Conservation (phyloP, 1,284 basidiomycete species). For the Hypsizygus ulmarius region DNA sequence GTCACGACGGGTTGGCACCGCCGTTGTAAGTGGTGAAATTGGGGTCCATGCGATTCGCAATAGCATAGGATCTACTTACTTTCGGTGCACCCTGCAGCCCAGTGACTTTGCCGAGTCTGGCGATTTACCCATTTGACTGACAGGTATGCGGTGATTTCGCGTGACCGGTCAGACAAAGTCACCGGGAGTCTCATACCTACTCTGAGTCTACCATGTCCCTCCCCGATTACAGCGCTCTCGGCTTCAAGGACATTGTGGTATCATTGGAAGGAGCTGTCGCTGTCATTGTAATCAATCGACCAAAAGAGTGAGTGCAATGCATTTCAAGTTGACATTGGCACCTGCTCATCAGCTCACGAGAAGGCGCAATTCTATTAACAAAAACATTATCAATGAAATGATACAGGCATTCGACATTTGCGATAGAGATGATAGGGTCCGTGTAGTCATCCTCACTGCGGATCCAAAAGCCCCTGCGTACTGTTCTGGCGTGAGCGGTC, state of each 20-base stretch:
- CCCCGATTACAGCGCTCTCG: conserved; percentile 38
- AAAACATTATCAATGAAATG: conserved; percentile 35
- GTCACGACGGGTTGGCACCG: too few species aligned
- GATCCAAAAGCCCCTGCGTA: conserved; percentile 50
- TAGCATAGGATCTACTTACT: too few species aligned
- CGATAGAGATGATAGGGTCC: conserved; percentile 51
- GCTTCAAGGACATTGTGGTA: conserved; percentile 41
- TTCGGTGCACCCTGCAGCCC: too few species aligned
- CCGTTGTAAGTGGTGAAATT: too few species aligned
- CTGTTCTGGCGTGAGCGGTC: conserved; percentile 49
- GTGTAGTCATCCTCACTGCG: conserved; percentile 49
- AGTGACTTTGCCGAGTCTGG: too few species aligned
- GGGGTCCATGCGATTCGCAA: too few species aligned
- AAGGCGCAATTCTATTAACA: conserved; percentile 46
- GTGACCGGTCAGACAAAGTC: neutral
- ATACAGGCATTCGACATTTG: conserved; percentile 43
- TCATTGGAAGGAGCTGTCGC: conserved; percentile 41
- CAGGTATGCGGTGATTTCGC: too few species aligned
- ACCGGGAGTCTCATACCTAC: neutral
- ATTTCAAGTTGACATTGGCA: neutral
- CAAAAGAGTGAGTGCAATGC: conserved; percentile 39
- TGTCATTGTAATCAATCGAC: conserved; percentile 41
- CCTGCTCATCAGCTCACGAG: neutral
- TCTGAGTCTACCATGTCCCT: conserved; percentile 25
- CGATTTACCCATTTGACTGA: too few species aligned